Base-by-base conservation (phyloP, 257 asterid genomes). In the Penstemon newberryi region DNA sequence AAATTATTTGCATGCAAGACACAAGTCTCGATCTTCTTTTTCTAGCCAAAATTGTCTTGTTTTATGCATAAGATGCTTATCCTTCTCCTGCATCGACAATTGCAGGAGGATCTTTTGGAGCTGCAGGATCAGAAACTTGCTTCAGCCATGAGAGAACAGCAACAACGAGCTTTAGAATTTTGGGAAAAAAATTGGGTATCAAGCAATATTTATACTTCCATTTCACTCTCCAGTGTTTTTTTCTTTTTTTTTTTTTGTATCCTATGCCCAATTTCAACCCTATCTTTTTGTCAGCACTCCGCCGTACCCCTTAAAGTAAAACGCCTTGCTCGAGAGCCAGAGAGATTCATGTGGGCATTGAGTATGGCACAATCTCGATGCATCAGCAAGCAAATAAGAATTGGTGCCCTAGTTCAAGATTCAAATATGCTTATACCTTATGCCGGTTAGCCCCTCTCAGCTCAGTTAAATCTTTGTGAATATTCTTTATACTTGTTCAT, bases 101-200 rank as follows among this genome's bases (percentile, higher is more conserved):
- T 71, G 76, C 72, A 93, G 99, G 97, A 90, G 80, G 96, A 90
- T 81, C 99, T 93, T 65, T 56, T 79, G 81, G 99, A 87, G 84
- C 73, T 93, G 84, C 99, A 93, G 80, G 97, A 93, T 79, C 73
- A 80, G 73, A 82, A 86, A 70, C 96, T 93, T 83, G 97, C 99
- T 79, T 78, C 85, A 10, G 76, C 79, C 6, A 65, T 90, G 76
- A 85, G 89, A 82, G 83, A 80, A 52, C 95, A 93, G 74, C 89
- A 87, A 79, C 78, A 75, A 0, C 86, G 99, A 58, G 96, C 89
- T 63, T 73, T 87, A 9, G 87, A 88, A 60, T 93, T 93, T 82
- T 93, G 99, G 99, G 95, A 85, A 80, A 88, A 77, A 72, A 88
- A 93, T 76, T 93, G 99, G 99, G 99, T 93, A 90, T 38, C 60